Evolutionary conservation across 1,139 yeast genomes (phyloP), one percentile per base, ranked within the genome.

Genomic region (Debaryomycetaceae sp.): DNA sequence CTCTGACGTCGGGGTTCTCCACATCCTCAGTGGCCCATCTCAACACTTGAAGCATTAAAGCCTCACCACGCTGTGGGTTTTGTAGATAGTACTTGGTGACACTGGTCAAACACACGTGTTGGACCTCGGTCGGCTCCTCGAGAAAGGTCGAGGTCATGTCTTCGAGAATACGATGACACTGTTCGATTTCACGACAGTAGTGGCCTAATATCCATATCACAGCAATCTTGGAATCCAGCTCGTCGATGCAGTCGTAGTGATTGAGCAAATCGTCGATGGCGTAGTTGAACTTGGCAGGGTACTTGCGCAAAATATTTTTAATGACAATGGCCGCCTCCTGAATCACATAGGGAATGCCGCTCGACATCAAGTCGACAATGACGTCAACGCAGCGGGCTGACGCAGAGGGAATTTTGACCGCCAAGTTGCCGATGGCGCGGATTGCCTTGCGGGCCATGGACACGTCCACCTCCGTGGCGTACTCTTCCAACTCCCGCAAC

Each of bases 371-470:
- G 27, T 73, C 81, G 31, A 76, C 48, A 5, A 88, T 55, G 1
- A 77, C 75, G 11, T 72, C 72, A 5, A 83, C 82, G 52, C 95
- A 84, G 23, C 68, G 65, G 7, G 68, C 61, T 0, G 91, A 78
- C 1, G 71, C 64, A 30, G 61, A 73, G 7, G 53, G 49, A 16
- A 86, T 59, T 46, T 85, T 86, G 19, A 88, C 78, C 0, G 96
- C 95, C 23, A 91, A 61, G 45, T 86, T 84, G 2, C 96, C 96
- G 42, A 91, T 79, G 0, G 96, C 95, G 36, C 95, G 62, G 3
- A 89, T 80, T 0, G 96, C 86, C 46, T 86, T 85, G 34, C 94
- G 64, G 1, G 93, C 85, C 78, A 85, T 83, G 34, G 84, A 82
- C 7, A 81, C 75, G 51, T 86, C 95, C 19, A 85, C 81, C 44